Base-by-base conservation (phyloP, 768 basidiomycete species). In the Mycena amicta region DNA sequence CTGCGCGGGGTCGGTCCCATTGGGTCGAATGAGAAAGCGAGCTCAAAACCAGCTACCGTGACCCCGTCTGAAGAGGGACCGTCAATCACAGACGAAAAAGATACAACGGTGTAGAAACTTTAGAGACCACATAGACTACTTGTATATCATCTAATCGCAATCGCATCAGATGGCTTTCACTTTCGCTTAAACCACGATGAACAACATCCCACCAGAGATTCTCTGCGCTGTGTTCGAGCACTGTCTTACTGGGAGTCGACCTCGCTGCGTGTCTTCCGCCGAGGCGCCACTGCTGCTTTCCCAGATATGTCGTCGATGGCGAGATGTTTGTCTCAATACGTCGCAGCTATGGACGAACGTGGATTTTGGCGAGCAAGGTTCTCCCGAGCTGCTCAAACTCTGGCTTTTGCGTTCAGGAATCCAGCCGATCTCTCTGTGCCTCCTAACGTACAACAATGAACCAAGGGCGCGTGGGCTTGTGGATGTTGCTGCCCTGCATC, bases 221-320 rank as follows among this genome's bases (percentile, higher is more conserved):
- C 26, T 49, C 6, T 28, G 26, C 13, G 6, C n/a, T 25, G 47
- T 58, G 4, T 58, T 49, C 26, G 33, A 3, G 5, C 52, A 20
- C 25, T 53, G 52, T 53, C 40, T 58, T 18, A 6, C 5, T 29
- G 15, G 20, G 12, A n/a, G n/a, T n/a, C n/a, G n/a, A 27, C 37
- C 31, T 8, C 23, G 5, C 4, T 28, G n/a, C 26, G 41, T 50
- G n/a, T 54, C 46, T 1, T 31, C 33, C 2, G 23, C 11, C 12
- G 27, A 59, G 25, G 52, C 57, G 6, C 56, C 56, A 27, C 27
- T 59, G 11, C 39, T 59, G n/a, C 33, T 59, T 5, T 18, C 27
- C 16, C 57, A 54, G n/a, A 59, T 59, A 40, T 54, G 26, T n/a
- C 28, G 22, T 30, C 52, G 25, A 16, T 59, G 57, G 57, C 31